Evolutionary conservation across 2,329 filamentous ascomycete genomes (phyloP), one percentile per base, ranked within the genome.

Genomic region (Ophiostoma australiae): DNA sequence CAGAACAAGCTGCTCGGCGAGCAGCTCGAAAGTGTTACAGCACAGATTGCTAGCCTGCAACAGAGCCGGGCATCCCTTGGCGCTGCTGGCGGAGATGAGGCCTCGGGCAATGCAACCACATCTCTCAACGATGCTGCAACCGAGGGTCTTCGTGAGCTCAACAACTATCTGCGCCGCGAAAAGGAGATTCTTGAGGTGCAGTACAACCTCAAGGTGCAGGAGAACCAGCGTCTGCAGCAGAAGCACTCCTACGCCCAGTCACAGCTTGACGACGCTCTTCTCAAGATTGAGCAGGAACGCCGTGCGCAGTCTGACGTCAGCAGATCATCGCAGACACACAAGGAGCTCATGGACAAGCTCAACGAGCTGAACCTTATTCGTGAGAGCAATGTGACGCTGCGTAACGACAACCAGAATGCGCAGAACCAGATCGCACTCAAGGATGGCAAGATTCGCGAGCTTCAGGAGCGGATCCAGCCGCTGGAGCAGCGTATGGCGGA

Each of bases 111-210:
- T 72, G 23, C 52, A 58, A 82, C 82, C 15, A 79, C 84, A 0
- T 80, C 85, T 20, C 80, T 84, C 7, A 81, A 86, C 4, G 84
- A 88, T 69, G 83, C 87, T 48, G 88, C 87, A 58, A 82, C 89
- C 11, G 91, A 93, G 74, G 92, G 91, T 70, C 86, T 97, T 11
- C 91, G 95, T 73, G 94, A 98, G 77, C 87, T 99, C 71, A 96
- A 97, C 80, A 91, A 88, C 73, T 99, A 95, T 79, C 83, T 99
- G 73, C 90, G 94, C 66, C 91, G 93, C 61, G 96, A 99, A 81
- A 99, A 98, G 83, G 95, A 98, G 78, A 98, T 99, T 74, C 86
- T 97, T 10, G 94, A 99, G 76, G 92, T 97, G n/a, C 94, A 98
- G 77, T 91, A 93, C 76, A 94, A 97, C 75, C 84, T 98, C 65